phyloP scores from a whole-genome alignment of 2,329 filamentous ascomycete genomes.

The Erysiphe pulchra region DNA sequence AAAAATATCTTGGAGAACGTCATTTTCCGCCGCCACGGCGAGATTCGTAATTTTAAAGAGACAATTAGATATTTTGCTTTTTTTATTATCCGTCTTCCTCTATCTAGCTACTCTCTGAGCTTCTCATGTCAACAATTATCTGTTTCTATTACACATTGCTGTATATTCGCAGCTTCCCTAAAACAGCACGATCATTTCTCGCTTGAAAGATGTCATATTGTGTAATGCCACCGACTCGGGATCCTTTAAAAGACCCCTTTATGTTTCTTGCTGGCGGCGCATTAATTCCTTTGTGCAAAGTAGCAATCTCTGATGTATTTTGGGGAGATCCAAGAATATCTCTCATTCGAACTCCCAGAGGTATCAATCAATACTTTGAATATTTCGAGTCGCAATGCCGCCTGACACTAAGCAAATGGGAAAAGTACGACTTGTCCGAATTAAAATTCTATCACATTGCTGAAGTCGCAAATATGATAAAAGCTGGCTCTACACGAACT shows the following conservation, averaged over 20 bases:
- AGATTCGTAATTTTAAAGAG: too few species aligned
- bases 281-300: slow-evolving; percentile 1
- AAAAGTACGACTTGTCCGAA: slow-evolving; percentile 1
- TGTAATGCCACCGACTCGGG: slow-evolving; percentile 1
- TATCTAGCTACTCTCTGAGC: background rate
- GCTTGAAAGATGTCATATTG: background rate
- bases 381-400: slow-evolving; percentile 1
- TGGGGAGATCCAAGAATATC: slow-evolving; percentile 1
- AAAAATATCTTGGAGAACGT: too few species aligned
- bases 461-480: slow-evolving; percentile 1
- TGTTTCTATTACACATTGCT: background rate
- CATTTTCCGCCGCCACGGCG: too few species aligned
- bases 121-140: background rate
- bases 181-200: too few species aligned
- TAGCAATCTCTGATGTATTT: slow-evolving; percentile 1
- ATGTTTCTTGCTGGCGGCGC: slow-evolving; percentile 1
- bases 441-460: slow-evolving; percentile 2
- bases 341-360: background rate
- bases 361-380: slow-evolving; percentile 1
- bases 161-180: too few species aligned
- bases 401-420: slow-evolving; percentile 1
- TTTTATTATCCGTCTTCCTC: too few species aligned
- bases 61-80: too few species aligned
- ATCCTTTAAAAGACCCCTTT: slow-evolving; percentile 2
- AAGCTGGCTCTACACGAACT: slow-evolving; percentile 1